Base-by-base conservation (phyloP, 148 eudicot genomes). In the Rhododendron mucronatum region DNA sequence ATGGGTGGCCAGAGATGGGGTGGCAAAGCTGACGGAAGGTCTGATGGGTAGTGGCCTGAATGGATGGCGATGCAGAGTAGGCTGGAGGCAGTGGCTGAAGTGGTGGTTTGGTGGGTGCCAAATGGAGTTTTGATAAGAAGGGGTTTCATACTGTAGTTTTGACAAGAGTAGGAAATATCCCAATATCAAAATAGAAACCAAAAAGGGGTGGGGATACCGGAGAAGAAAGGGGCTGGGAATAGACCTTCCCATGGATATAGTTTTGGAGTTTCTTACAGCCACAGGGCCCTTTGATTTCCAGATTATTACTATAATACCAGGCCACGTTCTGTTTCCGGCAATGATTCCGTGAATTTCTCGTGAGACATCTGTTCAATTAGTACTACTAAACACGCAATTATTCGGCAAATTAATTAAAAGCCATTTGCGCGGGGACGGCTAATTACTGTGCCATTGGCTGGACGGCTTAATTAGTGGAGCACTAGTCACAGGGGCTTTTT, bases 281-380 rank as follows among this genome's bases (percentile, higher is more conserved):
- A 59, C 10, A 21, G 1, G 35, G 23, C 83, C 88, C 91, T 86
- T 9, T 0, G 37, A 15, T 35, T 73, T 26, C 21, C 14, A 14
- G 35, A 26, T 48, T 71, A 57, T 89, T 87, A 88, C 90, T 69
- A 14, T 14, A 83, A 82, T 86, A 55, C 63, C 82, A 57, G 3
- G 61, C 7, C 18, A 21, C 16, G 53, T 37, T 50, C 81, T 47
- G 41, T 55, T 76, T 15, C 20, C 14, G 55, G 15, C 53, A 23
- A 75, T 44, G 63, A 26, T 45, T 82, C 57, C 23, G 82, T 82
- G 74, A 57, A 73, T 82, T 77, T 82, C 77, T n/a, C 26, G 5
- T 82, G 45, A 41, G 37, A 14, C n/a, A 15, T 63, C 41, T 63
- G 85, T 78, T 47, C 48, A 82, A 87, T 87, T 77, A 83, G 3